phyloP scores from a whole-genome alignment of 306 rosid genomes.

The Arachis hypogaea region DNA sequence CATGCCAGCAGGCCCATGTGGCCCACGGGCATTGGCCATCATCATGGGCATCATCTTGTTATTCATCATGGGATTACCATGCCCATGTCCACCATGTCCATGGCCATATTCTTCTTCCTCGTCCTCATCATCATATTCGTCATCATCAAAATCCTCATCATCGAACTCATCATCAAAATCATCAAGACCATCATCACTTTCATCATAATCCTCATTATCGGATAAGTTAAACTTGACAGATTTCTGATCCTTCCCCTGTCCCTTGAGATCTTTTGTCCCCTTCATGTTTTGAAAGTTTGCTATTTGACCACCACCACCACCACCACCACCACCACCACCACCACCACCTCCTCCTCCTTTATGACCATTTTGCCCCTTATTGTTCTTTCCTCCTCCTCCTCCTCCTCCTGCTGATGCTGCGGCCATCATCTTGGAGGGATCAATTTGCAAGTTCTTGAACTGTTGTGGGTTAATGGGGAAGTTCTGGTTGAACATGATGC shows the following conservation, averaged over 20 bases:
- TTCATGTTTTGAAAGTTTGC: conserved; percentile 52
- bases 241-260: conserved; percentile 56
- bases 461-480: conserved; percentile 61
- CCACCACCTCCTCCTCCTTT: conserved; percentile 32
- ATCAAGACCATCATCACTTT: conserved; percentile 58
- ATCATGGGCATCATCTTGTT: conserved; percentile 48
- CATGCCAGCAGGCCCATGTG: conserved; percentile 57
- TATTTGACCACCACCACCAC: conserved; percentile 48
- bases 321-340: conserved; percentile 36
- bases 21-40: conserved; percentile 61
- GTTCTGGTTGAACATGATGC: conserved; percentile 49
- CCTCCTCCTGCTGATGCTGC: too few relatives aligned
- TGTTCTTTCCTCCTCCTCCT: conserved; percentile 50
- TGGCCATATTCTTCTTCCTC: conserved; percentile 53
- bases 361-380: conserved; percentile 54
- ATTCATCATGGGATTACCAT: conserved; percentile 54
- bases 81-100: conserved; percentile 51
- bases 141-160: conserved; percentile 57
- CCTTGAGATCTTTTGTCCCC: conserved; percentile 49
- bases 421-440: conserved; percentile 32
- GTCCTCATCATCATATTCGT: conserved; percentile 52
- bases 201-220: conserved; percentile 59
- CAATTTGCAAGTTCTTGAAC: conserved; percentile 66
- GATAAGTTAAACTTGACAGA: conserved; percentile 71
- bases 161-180: conserved; percentile 62